Base-by-base conservation (phyloP, 192 early-diverging fungal species). In the Geranomyces michiganensis region DNA sequence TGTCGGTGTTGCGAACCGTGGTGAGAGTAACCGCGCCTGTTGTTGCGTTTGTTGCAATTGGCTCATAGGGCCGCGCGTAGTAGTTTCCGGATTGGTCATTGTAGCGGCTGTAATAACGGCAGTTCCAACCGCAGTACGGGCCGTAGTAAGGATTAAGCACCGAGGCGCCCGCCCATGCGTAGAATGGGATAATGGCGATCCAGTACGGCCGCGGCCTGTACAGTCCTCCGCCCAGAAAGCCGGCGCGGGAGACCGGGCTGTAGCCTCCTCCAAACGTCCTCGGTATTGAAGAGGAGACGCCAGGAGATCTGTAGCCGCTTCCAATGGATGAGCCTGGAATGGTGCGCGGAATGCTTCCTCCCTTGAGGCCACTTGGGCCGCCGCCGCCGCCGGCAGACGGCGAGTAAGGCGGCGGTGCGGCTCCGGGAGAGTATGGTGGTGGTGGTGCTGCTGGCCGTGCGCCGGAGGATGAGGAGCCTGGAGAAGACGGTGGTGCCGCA, bases 21-120 rank as follows among this genome's bases (percentile, higher is more conserved):
- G 49, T 9, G 22, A 56, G 8, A 8, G 17, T 31, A 22, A 68
- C 66, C 9, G 66, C 21, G 15, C 33, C 33, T 13, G 66, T 56
- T 3, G 44, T n/a, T 7, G 22, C 33, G 33, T 68, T 68, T 6
- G 22, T 53, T 8, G 24, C 22, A 27, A 68, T 26, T 12, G 66
- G 47, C 13, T 49, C 66, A 32, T 26, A 60, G 26, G 15, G 21
- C 8, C 66, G 66, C 13, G 46, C 66, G 33, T 68, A 68, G 27
- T 68, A 68, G 4, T 17, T 31, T 4, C 58, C 31, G 8, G 24
- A 14, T 9, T 48, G 22, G 29, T 68, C 66, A n/a, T 56, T 56
- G 30, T 68, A 68, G 17, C 66, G 21, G 17, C 17, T 27, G 15
- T 26, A n/a, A 36, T 68, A 68, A 6, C 66, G 66, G 30, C 66